A percentile compares a stretch with the other conserved stretches of the same genome.
phyloP scores from a whole-genome alignment of 345 rosid genomes.

The Stellera chamaejasme region DNA sequence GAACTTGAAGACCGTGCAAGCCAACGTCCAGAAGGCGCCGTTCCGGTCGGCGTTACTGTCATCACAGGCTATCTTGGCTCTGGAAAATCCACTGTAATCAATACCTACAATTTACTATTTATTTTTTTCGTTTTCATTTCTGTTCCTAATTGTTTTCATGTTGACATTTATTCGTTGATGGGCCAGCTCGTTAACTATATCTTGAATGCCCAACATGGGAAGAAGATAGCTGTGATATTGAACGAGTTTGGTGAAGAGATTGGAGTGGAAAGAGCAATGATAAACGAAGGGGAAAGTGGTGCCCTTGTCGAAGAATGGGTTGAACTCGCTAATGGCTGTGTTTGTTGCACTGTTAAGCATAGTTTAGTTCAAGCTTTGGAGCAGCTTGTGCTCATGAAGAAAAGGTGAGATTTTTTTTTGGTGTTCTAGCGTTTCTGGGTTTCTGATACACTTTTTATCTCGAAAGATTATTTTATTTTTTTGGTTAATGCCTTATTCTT shows the following conservation, averaged over 20 bases:
- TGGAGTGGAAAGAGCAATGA: conserved; percentile 97
- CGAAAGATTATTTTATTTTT: neutral
- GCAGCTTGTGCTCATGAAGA: conserved; percentile 82
- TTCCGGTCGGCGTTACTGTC: conserved; percentile 69
- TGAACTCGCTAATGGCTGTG: conserved; percentile 86
- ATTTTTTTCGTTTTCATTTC: neutral
- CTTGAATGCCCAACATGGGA: conserved; percentile 75
- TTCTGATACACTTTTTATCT: neutral
- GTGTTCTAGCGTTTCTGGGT: neutral
- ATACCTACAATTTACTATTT: neutral
- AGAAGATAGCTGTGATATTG: conserved; percentile 84
- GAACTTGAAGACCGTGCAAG: conserved; percentile 22
- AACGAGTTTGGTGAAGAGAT: conserved; percentile 98
- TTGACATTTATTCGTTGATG: conserved; percentile 1
- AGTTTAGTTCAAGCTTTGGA: conserved; percentile 89
- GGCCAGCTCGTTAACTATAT: conserved; percentile 73
- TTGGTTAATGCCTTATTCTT: neutral
- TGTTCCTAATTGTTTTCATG: conserved; percentile 3
- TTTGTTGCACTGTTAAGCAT: conserved; percentile 92
- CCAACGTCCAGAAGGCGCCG: conserved; percentile 13
- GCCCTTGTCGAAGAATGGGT: conserved; percentile 94
- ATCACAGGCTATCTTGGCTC: conserved; percentile 96
- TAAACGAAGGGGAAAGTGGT: conserved; percentile 85
- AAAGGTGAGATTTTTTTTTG: conserved; percentile 30
- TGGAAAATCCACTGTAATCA: conserved; percentile 83